Evolutionary conservation across 169 alveolate genomes (phyloP).

Genomic region (Prorocentrum cordatum): DNA sequence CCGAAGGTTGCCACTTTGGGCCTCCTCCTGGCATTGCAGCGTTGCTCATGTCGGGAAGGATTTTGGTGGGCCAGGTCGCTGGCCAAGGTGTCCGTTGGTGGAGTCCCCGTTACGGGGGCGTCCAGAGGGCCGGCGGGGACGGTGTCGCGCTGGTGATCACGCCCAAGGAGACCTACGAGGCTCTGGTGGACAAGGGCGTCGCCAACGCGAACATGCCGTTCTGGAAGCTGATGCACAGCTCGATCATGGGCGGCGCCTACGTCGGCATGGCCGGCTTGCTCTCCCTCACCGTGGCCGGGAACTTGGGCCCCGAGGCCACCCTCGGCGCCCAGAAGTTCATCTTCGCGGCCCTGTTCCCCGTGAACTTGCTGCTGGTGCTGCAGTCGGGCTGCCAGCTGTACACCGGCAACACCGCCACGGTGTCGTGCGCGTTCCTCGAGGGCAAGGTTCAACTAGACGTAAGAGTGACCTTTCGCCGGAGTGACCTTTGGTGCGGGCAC

Average conservation of each 20-base stretch:
- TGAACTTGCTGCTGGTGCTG: constrained; percentile 54
- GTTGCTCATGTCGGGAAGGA: too few relatives aligned
- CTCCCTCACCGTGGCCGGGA: constrained; percentile 15
- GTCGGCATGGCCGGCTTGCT: constrained; percentile 37
- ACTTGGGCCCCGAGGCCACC: constrained; percentile 3
- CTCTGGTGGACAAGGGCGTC: neutral
- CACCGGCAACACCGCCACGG: constrained; percentile 26
- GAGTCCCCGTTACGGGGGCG: too few relatives aligned
- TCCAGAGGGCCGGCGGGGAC: too few relatives aligned
- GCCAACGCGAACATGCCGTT: neutral
- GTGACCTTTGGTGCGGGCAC: too few relatives aligned
- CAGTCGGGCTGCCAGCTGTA: constrained; percentile 27
- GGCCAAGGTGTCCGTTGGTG: too few relatives aligned
- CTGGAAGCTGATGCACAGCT: neutral
- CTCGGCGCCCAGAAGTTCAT: constrained; percentile 3
- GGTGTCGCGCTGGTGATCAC: too few relatives aligned
- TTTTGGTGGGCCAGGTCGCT: too few relatives aligned
- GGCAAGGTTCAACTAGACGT: constrained; percentile 1
- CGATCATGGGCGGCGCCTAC: constrained; percentile 25
- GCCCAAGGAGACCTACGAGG: neutral
- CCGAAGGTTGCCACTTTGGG: too few relatives aligned
- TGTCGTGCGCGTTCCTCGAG: constrained; percentile 30
- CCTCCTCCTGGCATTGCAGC: too few relatives aligned
- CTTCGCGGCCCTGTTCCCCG: constrained; percentile 38
- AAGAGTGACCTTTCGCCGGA: too few relatives aligned